phyloP scores from a whole-genome alignment of 2,329 filamentous ascomycete species.

The Colletotrichum melonis region DNA sequence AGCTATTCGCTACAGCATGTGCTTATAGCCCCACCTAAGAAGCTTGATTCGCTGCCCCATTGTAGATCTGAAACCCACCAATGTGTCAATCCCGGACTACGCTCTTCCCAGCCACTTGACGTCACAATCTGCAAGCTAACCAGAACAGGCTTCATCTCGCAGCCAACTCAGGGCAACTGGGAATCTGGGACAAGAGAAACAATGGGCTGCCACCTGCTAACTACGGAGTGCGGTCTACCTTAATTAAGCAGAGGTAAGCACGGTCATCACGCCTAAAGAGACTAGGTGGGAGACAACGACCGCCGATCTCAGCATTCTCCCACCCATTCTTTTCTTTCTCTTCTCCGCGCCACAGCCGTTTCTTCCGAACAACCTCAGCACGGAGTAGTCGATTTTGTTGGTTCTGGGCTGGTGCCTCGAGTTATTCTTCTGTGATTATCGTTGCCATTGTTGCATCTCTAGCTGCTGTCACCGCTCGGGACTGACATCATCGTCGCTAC shows the following conservation, averaged over 20 bases:
- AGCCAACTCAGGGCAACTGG: slow-evolving; percentile 2
- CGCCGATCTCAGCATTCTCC: background rate
- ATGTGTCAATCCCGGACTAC: slow-evolving; percentile 9
- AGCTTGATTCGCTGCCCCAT: slow-evolving; percentile 30
- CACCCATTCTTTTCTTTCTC: background rate
- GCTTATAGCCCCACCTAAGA: slow-evolving; percentile 1
- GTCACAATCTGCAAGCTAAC: slow-evolving; percentile 15
- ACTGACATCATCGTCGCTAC: background rate
- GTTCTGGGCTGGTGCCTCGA: background rate
- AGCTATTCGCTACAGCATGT: background rate
- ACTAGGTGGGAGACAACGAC: slow-evolving; percentile 1
- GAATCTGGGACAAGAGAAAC: background rate
- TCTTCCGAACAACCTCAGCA: background rate
- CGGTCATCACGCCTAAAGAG: slow-evolving; percentile 11
- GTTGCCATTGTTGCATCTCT: background rate
- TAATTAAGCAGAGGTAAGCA: background rate
- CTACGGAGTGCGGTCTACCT: too few species aligned
- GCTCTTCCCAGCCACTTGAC: slow-evolving; percentile 26
- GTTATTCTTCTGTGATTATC: background rate
- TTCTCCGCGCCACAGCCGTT: background rate
- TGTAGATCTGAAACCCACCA: slow-evolving; percentile 30
- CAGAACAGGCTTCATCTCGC: slow-evolving; percentile 16
- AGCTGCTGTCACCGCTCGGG: background rate
- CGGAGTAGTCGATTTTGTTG: background rate
- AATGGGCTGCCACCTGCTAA: background rate